These are phyloP conservation scores for Blumeria graminis DNA, from an alignment of 2,329 filamentous ascomycete genomes.

Conservation along the genomic window DNA sequence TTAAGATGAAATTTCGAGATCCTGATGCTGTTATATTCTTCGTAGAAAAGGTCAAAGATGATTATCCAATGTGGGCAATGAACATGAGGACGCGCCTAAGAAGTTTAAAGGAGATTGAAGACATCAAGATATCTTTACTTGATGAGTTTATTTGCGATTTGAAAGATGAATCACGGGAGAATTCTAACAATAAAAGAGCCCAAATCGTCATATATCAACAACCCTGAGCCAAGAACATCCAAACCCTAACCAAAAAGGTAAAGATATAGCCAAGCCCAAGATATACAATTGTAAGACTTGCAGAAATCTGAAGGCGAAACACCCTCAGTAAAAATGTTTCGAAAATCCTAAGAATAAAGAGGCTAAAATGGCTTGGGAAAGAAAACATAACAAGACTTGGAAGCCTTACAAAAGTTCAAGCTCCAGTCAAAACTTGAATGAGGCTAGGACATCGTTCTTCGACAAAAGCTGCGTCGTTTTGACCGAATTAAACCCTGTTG, in stretches of 20 bases:
- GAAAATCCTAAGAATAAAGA: neutral
- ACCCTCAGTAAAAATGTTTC: neutral
- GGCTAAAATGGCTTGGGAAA: neutral
- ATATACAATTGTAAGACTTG: no score
- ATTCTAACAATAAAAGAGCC: no score
- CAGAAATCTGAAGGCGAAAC: neutral
- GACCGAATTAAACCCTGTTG: neutral
- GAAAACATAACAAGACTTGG: neutral
- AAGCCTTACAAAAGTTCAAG: neutral
- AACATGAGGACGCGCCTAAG: neutral
- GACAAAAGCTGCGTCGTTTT: neutral
- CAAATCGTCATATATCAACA: no score
- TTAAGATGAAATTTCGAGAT: no score
- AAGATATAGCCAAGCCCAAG: no score
- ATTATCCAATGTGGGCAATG: neutral
- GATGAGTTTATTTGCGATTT: neutral
- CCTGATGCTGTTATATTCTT: no score
- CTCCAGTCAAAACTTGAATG: neutral
- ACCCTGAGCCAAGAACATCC: no score
- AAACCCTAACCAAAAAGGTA: no score
- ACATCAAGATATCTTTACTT: neutral
- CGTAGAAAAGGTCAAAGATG: neutral
- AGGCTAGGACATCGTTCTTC: neutral
- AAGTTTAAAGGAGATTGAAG: neutral
- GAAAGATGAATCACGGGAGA: neutral